phyloP scores from a whole-genome alignment of 208 protist genomes.

The Acanthamoeba lenticulata region DNA sequence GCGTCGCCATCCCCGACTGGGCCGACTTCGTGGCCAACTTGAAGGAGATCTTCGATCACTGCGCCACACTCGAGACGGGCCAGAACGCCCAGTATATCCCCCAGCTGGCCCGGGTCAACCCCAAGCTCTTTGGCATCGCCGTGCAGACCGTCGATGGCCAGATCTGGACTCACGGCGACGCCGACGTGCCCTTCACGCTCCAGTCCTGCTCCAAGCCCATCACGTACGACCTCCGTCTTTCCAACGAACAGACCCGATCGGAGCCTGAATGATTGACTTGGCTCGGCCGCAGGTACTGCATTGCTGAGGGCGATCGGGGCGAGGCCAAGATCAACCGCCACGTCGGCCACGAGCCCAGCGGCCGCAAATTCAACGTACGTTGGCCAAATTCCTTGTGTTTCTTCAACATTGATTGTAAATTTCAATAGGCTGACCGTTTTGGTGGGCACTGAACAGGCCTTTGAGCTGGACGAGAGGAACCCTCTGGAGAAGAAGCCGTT shows the following conservation, averaged over 20 bases:
- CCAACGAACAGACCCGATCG: too few relatives aligned
- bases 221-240: not conserved
- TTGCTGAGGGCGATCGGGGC: conserved; percentile 66
- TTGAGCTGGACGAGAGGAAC: conserved; percentile 38
- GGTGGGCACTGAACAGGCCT: not conserved
- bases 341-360: conserved; percentile 64
- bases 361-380: conserved; percentile 61
- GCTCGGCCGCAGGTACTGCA: conserved; percentile 68
- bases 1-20: conserved; percentile 50
- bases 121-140: conserved; percentile 69
- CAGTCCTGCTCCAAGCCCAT: conserved; percentile 77
- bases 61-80: not conserved
- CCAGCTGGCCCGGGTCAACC: conserved; percentile 73
- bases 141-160: conserved; percentile 76
- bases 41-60: conserved; percentile 14
- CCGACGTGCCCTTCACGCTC: conserved; percentile 69
- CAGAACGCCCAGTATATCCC: conserved; percentile 33
- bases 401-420: not conserved
- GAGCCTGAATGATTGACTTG: not conserved
- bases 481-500: conserved; percentile 58
- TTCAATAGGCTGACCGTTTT: too few relatives aligned
- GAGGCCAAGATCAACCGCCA: conserved; percentile 50
- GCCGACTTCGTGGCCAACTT: conserved; percentile 26
- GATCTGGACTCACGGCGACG: conserved; percentile 66
- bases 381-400: not conserved